Evolutionary conservation across 179 eudicot species (phyloP).

Genomic region (Corrigiola litoralis): DNA sequence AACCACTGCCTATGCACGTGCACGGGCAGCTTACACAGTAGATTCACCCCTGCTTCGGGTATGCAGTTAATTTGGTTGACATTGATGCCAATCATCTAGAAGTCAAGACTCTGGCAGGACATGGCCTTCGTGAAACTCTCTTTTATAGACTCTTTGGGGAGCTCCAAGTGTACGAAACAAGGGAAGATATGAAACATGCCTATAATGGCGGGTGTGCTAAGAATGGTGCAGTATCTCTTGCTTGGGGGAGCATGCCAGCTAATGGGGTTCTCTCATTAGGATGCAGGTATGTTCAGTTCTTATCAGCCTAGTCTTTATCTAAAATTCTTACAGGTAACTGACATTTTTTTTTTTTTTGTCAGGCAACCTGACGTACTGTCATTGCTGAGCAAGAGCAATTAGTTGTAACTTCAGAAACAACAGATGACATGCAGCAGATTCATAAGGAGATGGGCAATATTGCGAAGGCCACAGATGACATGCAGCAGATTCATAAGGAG

Average conservation of each 20-base stretch:
- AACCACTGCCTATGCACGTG: too few species aligned
- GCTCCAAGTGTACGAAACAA: slow-evolving; percentile 57
- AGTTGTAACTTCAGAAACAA: background rate
- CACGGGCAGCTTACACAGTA: too few species aligned
- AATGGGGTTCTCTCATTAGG: slow-evolving; percentile 49
- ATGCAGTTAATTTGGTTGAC: slow-evolving; percentile 57
- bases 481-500: slow-evolving; percentile 15
- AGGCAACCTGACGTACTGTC: slow-evolving; percentile 40
- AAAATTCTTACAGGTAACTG: background rate
- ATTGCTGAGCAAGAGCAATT: background rate
- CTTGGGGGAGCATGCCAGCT: slow-evolving; percentile 52
- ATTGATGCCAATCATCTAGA: slow-evolving; percentile 25
- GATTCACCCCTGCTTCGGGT: too few species aligned
- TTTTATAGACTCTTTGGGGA: slow-evolving; percentile 58
- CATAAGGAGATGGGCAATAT: background rate
- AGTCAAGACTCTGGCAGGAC: slow-evolving; percentile 28
- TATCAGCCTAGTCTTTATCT: background rate
- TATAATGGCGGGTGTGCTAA: slow-evolving; percentile 25
- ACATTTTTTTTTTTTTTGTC: slow-evolving; percentile 8
- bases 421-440: background rate
- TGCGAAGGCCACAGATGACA: too few species aligned
- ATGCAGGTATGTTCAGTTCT: slow-evolving; percentile 39
- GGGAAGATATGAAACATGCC: slow-evolving; percentile 39
- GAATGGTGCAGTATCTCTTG: slow-evolving; percentile 56
- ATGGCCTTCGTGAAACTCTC: slow-evolving; percentile 63